Base-by-base conservation (phyloP, 2,329 filamentous ascomycete genomes). In the Colletotrichum caudatum region DNA sequence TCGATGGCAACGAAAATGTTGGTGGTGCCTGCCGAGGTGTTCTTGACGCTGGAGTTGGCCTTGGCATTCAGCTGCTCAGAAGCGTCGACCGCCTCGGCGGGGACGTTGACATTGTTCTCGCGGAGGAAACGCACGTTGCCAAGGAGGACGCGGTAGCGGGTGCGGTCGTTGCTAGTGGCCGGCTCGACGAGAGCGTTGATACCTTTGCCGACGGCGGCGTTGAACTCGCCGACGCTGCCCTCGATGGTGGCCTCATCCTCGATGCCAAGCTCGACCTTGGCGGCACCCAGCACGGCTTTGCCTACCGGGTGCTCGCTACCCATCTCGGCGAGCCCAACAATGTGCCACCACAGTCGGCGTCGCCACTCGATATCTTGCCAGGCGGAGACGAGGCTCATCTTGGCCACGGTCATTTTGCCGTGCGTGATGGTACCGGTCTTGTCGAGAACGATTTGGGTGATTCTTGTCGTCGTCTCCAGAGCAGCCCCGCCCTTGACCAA, bases 401-500 rank as follows among this genome's bases (percentile, higher is more conserved):
- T 90, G 9, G 94, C 92, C 23, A 98, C 95, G 73, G 89, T 97
- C 94, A 99, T 98, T 82, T 95, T 97, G 57, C 96, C 96, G 76
- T 96, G 89, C 0, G 96, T 99, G 72, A 99, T 87, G 4, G 95
- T 98, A 39, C 95, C 95, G 1, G 95, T 98, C 87, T 98, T 98
- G 84, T 98, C 95, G 29, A 98, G 89, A 20, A 98, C 93, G 26
- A 98, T 89, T 76, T 97, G 93, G 1, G 92, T 97, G 75, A 98
- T 89, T 80, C 94, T 95, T 11, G 94, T 98, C 0, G 94, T 93
- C 5, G 90, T 94, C 83, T 99, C 95, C 4, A 99, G 85, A 39
- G 95, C 94, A 51, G 94, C 95, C 67, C 96, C 96, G 66, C 96
- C 95, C 83, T 99, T 99, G 80, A 98, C 94, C n/a, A 99, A 86